A percentile compares a stretch with the other conserved stretches of the same genome.
Evolutionary conservation across 176 grass and related monocot species (phyloP).

Genomic region (Triticum timopheevii): DNA sequence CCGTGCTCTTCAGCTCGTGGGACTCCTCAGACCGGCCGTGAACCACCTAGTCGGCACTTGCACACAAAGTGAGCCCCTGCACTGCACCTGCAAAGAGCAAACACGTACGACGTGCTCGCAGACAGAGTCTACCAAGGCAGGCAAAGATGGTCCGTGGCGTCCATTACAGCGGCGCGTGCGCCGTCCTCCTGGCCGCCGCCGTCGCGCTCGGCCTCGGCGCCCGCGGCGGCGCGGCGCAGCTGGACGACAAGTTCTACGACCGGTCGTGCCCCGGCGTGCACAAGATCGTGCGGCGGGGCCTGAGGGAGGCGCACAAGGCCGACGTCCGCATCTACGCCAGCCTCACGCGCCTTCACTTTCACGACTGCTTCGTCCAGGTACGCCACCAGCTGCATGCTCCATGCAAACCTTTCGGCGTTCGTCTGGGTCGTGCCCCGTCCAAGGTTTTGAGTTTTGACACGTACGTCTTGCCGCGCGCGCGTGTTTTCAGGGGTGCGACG

Average conservation of each 20-base stretch:
- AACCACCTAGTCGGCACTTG: neutral
- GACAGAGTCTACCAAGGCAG: neutral
- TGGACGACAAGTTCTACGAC: slow-evolving; percentile 52
- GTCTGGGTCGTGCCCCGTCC: too few relatives aligned
- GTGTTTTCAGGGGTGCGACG: slow-evolving; percentile 70
- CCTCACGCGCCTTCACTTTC: slow-evolving; percentile 85
- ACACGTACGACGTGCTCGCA: neutral
- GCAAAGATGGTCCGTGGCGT: neutral
- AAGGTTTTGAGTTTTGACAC: neutral
- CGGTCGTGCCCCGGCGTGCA: slow-evolving; percentile 56
- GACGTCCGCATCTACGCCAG: slow-evolving; percentile 80
- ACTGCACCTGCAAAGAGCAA: neutral
- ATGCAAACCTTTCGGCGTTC: neutral
- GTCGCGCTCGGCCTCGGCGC: slow-evolving; percentile 3
- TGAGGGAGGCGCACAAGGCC: slow-evolving; percentile 51
- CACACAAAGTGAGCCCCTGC: neutral
- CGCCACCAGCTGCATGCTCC: neutral
- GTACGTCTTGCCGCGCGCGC: neutral
- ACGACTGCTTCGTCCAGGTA: slow-evolving; percentile 91
- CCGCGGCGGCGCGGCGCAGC: slow-evolving; percentile 33
- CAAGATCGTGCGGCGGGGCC: slow-evolving; percentile 39
- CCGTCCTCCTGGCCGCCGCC: slow-evolving; percentile 19
- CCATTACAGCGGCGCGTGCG: neutral
- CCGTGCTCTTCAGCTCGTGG: neutral
- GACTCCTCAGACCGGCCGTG: neutral